Conservation (phyloP, 345 rosid genomes). For the Eucalyptus dawsonii region DNA sequence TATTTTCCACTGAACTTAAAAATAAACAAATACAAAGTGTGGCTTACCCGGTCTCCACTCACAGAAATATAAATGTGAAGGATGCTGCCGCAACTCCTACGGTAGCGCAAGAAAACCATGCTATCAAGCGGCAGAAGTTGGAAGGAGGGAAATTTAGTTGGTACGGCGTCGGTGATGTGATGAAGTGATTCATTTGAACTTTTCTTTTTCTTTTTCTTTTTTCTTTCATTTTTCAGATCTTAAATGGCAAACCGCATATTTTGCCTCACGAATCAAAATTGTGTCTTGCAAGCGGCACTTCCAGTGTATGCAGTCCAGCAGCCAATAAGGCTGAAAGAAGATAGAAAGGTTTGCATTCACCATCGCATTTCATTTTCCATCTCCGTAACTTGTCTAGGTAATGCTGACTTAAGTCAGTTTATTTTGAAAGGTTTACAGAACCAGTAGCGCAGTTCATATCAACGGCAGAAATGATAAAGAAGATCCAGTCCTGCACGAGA, state of each 20-base stretch:
- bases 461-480: constrained; percentile 75
- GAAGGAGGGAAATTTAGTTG: constrained; percentile 65
- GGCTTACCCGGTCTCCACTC: not conserved
- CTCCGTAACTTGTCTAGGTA: not conserved
- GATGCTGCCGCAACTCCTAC: constrained; percentile 22
- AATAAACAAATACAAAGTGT: not conserved
- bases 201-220: not conserved
- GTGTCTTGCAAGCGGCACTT: not conserved
- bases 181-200: not conserved
- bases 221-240: not conserved
- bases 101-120: constrained; percentile 78
- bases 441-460: constrained; percentile 43
- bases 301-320: constrained; percentile 2
- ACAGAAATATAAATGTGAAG: constrained; percentile 22
- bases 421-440: constrained; percentile 47
- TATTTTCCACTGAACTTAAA: not conserved
- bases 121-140: constrained; percentile 85
- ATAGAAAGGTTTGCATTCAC: constrained; percentile 54
- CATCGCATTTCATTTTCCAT: not conserved
- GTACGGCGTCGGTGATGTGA: not conserved
- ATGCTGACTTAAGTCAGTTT: not conserved
- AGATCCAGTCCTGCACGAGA: constrained; percentile 72
- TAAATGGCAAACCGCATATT: not conserved
- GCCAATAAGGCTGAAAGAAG: constrained; percentile 37
- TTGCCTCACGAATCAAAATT: not conserved